Conservation (phyloP, 2,329 filamentous ascomycete species). For the Pseudocercospora crystallina region DNA sequence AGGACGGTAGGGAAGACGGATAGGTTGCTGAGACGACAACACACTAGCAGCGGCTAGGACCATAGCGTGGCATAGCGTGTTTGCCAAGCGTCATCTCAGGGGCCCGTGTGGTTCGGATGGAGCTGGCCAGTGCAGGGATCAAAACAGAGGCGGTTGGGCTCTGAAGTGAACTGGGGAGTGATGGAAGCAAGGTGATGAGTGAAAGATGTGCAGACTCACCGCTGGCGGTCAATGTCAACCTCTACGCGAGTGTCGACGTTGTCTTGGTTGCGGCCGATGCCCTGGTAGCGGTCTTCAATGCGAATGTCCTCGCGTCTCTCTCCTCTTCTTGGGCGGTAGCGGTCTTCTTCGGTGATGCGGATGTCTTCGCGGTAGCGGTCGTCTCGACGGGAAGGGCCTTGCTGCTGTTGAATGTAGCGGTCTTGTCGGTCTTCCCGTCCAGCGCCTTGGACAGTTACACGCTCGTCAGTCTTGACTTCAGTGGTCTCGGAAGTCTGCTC, state of each 20-base stretch:
- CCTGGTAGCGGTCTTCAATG: conserved; percentile 35
- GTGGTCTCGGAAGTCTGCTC: conserved; percentile 62
- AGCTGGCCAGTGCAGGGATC: conserved; percentile 10
- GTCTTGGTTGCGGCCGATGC: conserved; percentile 22
- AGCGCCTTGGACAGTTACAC: conserved; percentile 78
- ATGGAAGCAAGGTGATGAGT: background rate
- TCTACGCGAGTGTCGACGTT: conserved; percentile 33
- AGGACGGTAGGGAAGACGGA: conserved; percentile 24
- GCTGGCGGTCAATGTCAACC: conserved; percentile 52
- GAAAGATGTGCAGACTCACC: conserved; percentile 42
- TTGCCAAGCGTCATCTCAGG: conserved; percentile 31
- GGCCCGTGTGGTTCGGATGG: conserved; percentile 9
- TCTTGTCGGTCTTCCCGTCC: conserved; percentile 95
- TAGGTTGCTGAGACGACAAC: conserved; percentile 35
- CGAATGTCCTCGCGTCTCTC: conserved; percentile 44
- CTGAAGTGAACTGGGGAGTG: no score
- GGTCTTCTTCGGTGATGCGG: conserved; percentile 77
- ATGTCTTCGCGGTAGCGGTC: conserved; percentile 77
- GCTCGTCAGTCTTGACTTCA: conserved; percentile 82
- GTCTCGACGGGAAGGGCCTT: conserved; percentile 64
- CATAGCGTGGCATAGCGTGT: conserved; percentile 30
- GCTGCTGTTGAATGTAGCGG: conserved; percentile 59
- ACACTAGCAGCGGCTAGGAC: conserved; percentile 30
- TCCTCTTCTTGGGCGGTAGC: conserved; percentile 57
- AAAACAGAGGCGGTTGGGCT: no score